Base-by-base conservation (phyloP, 2,329 filamentous ascomycete genomes). In the Talaromyces sp. region DNA sequence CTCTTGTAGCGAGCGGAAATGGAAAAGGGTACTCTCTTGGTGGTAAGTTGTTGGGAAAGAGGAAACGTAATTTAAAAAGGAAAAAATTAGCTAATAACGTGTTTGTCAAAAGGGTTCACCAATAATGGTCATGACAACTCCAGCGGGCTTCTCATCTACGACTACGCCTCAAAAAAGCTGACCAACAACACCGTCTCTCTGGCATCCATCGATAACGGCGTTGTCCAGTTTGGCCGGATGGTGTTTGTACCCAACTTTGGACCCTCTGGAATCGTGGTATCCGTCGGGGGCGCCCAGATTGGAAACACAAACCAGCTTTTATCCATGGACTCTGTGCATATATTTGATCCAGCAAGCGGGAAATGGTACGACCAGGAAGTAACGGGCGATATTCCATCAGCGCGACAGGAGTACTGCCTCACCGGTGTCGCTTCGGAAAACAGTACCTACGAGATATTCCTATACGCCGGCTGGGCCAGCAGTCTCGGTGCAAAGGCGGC, bases 341-440 rank as follows among this genome's bases (percentile, higher is more conserved):
- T 55, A 32, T 55, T 55, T 30, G 53, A 55, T 15, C 30, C 53
- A 22, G 53, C 30, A 33, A 55, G 53, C 53, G 53, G 53, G n/a
- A 25, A 55, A 8, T 55, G 53, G 53, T 55, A 55, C 36, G 30
- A 55, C 11, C 53, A 55, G 30, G 4, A 30, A 39, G 30, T 36
- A 13, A 3, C 53, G 33, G 53, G 53, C 17, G 28, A 5, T 22
- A 19, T 22, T 15, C 53, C 53, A 7, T n/a, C 22, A 55, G 17
- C 15, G 5, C 30, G 53, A 36, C 2, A 55, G 53, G 53, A 55
- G 30, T 55, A 22, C n/a, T 55, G 53, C 30, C 53, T 55, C 30
- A n/a, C 53, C 30, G 53, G 53, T 4, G 53, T 55, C 28, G 53
- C 53, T 15, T 55, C 53, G 53, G 53, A 55, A 3, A 32, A 55